Conservation (phyloP, 352 stramenopile species). For the Aphanomyces astaci region DNA sequence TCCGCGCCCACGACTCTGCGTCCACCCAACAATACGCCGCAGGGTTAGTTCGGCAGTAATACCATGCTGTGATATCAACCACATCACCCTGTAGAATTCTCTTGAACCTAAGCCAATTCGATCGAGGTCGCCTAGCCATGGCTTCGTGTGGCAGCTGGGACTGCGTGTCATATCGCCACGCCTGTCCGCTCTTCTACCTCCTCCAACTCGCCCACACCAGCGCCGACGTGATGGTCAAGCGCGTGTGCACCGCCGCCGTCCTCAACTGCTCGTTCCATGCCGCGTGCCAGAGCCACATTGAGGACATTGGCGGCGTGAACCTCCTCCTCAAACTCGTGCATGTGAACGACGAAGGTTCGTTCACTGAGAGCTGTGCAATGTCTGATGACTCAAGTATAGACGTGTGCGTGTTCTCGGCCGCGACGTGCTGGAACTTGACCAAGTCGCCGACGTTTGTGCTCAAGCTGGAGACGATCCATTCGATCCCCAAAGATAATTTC, state of each 20-base stretch:
- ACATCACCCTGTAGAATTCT: constrained; percentile 38
- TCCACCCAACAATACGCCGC: constrained; percentile 32
- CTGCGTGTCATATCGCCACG: constrained; percentile 62
- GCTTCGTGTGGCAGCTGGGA: constrained; percentile 64
- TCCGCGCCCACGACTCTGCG: constrained; percentile 23
- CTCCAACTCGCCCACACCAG: constrained; percentile 31
- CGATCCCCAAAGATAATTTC: constrained; percentile 49
- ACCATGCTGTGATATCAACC: not conserved
- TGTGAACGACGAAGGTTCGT: constrained; percentile 29
- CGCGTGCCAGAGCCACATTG: constrained; percentile 63
- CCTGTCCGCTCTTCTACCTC: constrained; percentile 53
- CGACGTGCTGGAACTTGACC: constrained; percentile 56
- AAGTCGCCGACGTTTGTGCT: constrained; percentile 55
- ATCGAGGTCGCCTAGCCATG: constrained; percentile 43
- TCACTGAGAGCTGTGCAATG: not conserved
- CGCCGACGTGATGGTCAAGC: constrained; percentile 31
- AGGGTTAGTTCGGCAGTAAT: constrained; percentile 26
- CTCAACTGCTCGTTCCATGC: constrained; percentile 61
- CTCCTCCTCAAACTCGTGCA: constrained; percentile 45
- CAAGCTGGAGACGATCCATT: constrained; percentile 69
- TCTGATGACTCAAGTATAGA: constrained; percentile 23
- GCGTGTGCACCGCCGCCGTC: constrained; percentile 42
- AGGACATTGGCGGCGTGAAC: constrained; percentile 37
- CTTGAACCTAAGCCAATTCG: constrained; percentile 46
- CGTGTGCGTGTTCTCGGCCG: constrained; percentile 40